These are phyloP conservation scores for Aspergillus diversus DNA, from an alignment of 495 filamentous ascomycete species.

Conservation along the genomic window DNA sequence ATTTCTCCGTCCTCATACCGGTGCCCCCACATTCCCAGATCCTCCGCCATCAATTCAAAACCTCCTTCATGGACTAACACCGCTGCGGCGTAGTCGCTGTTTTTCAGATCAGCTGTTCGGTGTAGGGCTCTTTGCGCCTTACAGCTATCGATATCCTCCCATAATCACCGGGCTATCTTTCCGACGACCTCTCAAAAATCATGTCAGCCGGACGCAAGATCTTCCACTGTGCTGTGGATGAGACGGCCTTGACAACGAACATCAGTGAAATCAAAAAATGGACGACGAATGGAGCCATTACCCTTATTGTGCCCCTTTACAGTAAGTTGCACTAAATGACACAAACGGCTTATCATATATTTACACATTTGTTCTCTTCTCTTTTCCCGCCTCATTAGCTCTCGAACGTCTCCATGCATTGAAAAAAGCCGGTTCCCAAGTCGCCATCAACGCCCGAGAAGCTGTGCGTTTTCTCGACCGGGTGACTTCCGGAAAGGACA, in stretches of 20 bases:
- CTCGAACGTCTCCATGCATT: conserved; percentile 59
- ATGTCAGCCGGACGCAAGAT: conserved; percentile 61
- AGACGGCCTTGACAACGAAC: conserved; percentile 69
- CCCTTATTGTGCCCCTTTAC: conserved; percentile 68
- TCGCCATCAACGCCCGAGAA: conserved; percentile 65
- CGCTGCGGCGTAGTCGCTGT: conserved; percentile 37
- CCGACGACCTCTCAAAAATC: conserved; percentile 19
- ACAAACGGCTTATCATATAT: conserved; percentile 16
- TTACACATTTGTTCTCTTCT: conserved; percentile 21
- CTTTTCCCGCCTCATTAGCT: conserved; percentile 39
- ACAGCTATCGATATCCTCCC: conserved; percentile 8
- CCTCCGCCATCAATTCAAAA: conserved; percentile 36
- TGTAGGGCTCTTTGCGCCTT: conserved; percentile 35
- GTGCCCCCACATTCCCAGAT: conserved; percentile 45
- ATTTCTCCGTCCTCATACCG: conserved; percentile 21
- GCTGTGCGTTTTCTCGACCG: conserved; percentile 68
- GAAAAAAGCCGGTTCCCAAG: conserved; percentile 58
- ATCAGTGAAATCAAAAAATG: conserved; percentile 72
- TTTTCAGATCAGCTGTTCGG: conserved; percentile 38
- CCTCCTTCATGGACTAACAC: conserved; percentile 42
- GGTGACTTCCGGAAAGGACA: conserved; percentile 58
- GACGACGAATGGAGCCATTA: conserved; percentile 65
- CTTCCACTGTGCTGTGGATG: conserved; percentile 76
- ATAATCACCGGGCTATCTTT: conserved; percentile 19
- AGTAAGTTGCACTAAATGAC: conserved; percentile 50